A percentile compares a stretch with the other conserved stretches of the same genome.
Evolutionary conservation across 2,329 filamentous ascomycete genomes (phyloP).

Genomic region (Trichoderma simmonsii): DNA sequence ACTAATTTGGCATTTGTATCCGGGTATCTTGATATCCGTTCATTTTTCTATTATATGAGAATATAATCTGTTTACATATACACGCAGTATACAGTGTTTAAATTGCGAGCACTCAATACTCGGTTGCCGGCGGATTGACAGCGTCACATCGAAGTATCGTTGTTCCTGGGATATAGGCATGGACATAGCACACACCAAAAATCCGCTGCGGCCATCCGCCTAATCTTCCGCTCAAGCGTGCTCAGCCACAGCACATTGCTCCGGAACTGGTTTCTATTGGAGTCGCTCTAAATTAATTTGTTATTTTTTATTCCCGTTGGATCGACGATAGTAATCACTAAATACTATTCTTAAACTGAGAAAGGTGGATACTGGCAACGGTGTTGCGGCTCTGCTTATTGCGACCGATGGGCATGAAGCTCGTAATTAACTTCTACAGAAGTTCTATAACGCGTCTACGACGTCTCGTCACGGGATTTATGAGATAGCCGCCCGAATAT

Average conservation of each 20-base stretch:
- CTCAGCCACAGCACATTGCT: conserved; percentile 10
- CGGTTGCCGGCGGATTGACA: neutral
- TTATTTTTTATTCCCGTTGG: neutral
- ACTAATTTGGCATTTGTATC: neutral
- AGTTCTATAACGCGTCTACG: neutral
- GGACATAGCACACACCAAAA: neutral
- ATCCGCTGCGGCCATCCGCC: neutral
- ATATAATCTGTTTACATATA: neutral
- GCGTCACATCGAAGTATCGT: neutral
- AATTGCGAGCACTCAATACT: neutral
- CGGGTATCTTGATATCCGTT: neutral
- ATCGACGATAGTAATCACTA: neutral
- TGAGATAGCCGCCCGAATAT: neutral
- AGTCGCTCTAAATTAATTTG: neutral
- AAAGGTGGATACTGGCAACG: neutral
- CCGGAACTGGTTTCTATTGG: neutral
- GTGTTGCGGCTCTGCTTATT: neutral
- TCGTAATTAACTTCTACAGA: neutral
- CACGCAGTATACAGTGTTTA: neutral
- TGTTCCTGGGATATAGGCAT: neutral
- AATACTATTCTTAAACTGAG: neutral
- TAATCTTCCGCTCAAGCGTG: neutral
- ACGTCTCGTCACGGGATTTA: neutral
- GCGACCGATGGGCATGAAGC: neutral
- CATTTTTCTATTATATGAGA: neutral